Evolutionary conservation across 2,329 filamentous ascomycete species (phyloP).

Genomic region (Corinectria fuckeliana): DNA sequence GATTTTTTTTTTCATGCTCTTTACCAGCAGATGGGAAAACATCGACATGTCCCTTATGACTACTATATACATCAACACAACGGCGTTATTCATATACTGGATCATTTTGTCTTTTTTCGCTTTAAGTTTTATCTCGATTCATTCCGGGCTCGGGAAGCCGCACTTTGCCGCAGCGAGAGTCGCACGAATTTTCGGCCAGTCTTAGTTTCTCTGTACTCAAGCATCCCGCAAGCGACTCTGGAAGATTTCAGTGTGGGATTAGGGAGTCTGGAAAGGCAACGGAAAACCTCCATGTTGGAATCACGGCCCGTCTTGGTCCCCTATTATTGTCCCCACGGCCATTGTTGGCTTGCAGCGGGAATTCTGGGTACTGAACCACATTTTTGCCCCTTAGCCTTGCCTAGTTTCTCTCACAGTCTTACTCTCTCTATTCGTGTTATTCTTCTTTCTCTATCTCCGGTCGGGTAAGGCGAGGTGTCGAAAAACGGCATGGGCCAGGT

Average conservation of each 20-base stretch:
- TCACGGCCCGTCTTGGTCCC: slow-evolving; percentile 16
- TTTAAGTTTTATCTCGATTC: slow-evolving; percentile 27
- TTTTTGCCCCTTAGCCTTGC: slow-evolving; percentile 1
- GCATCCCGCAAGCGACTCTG: slow-evolving; percentile 13
- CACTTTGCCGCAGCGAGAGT: slow-evolving; percentile 18
- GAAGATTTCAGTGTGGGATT: slow-evolving; percentile 9
- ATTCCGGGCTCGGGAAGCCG: slow-evolving; percentile 17
- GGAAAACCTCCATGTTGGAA: slow-evolving; percentile 19
- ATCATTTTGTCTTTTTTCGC: slow-evolving; percentile 32
- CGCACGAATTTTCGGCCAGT: slow-evolving; percentile 15
- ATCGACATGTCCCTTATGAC: slow-evolving; percentile 40
- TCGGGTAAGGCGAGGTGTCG: slow-evolving; percentile 11
- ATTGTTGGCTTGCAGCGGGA: neutral
- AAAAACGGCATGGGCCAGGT: slow-evolving; percentile 14
- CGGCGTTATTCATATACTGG: slow-evolving; percentile 38
- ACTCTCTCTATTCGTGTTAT: neutral
- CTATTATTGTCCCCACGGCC: neutral
- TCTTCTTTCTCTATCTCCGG: neutral
- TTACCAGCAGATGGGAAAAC: slow-evolving; percentile 36
- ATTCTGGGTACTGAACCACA: slow-evolving; percentile 2
- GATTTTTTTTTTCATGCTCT: slow-evolving; percentile 36
- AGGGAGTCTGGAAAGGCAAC: slow-evolving; percentile 19
- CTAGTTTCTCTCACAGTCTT: neutral
- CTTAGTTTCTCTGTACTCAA: slow-evolving; percentile 8
- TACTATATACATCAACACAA: slow-evolving; percentile 40